A percentile compares a stretch with the other conserved stretches of the same genome.
phyloP scores from a whole-genome alignment of 2,329 filamentous ascomycete species.

The Botrytis hyacinthi region DNA sequence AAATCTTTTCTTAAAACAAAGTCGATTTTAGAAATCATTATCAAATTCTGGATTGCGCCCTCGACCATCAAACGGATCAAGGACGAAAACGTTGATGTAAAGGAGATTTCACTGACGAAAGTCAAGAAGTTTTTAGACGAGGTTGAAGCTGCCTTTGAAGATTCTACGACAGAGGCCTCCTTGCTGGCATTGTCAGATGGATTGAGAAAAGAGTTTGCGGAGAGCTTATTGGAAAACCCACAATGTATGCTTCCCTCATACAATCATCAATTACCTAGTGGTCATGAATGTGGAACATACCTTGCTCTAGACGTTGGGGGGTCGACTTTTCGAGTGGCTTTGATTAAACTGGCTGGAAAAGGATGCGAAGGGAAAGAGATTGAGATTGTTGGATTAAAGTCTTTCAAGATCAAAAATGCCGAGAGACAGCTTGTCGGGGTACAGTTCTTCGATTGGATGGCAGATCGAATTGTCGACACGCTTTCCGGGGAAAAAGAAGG shows the following conservation, averaged over 20 bases:
- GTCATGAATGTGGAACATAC: constrained; percentile 57
- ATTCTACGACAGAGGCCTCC: constrained; percentile 47
- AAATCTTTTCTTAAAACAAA: constrained; percentile 59
- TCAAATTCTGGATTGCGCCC: constrained; percentile 54
- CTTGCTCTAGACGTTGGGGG: constrained; percentile 68
- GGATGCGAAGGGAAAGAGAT: constrained; percentile 44
- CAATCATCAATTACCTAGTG: constrained; percentile 62
- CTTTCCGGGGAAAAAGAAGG: constrained; percentile 46
- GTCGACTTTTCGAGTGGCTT: constrained; percentile 62
- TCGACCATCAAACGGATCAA: constrained; percentile 29
- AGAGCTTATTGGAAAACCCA: constrained; percentile 51
- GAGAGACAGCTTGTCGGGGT: constrained; percentile 58
- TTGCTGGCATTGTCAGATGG: constrained; percentile 46
- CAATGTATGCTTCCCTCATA: constrained; percentile 66
- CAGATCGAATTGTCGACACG: constrained; percentile 56
- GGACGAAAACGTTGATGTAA: constrained; percentile 27
- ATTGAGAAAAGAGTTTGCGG: constrained; percentile 55
- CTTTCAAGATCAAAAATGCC: constrained; percentile 55
- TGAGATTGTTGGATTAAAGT: constrained; percentile 53
- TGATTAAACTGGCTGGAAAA: constrained; percentile 58
- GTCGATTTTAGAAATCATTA: constrained; percentile 56
- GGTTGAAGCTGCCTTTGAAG: constrained; percentile 52
- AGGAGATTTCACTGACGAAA: constrained; percentile 26
- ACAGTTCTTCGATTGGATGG: constrained; percentile 68
- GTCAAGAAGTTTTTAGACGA: constrained; percentile 52